These are phyloP conservation scores for Trichoderma atroviride DNA, from an alignment of 2,329 filamentous ascomycete species.

Conservation along the genomic window DNA sequence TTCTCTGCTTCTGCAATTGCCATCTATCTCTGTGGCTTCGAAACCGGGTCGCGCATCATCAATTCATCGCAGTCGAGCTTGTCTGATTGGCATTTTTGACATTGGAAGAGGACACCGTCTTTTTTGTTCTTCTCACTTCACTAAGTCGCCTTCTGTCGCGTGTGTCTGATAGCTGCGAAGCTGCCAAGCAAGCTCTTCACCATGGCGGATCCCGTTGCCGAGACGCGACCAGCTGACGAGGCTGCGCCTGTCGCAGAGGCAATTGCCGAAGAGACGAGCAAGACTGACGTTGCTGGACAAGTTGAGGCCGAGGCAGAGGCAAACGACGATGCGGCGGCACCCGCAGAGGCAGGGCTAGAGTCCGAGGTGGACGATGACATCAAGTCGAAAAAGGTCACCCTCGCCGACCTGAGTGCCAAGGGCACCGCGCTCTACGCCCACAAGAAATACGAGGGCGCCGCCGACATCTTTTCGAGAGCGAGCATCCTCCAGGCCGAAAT, in stretches of 20 bases:
- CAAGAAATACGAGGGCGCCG: conserved; percentile 83
- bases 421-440: conserved; percentile 84
- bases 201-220: conserved; percentile 33
- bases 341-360: conserved; percentile 3
- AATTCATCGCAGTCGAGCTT: conserved; percentile 5
- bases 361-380: conserved; percentile 46
- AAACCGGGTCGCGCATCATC: not conserved
- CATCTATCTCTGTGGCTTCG: not conserved
- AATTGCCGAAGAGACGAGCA: conserved; percentile 28
- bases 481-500: conserved; percentile 87
- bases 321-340: conserved; percentile 29
- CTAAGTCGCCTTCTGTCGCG: conserved; percentile 4
- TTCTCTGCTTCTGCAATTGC: conserved; percentile 4
- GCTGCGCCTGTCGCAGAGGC: conserved; percentile 35
- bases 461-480: conserved; percentile 85
- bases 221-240: conserved; percentile 31
- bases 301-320: not conserved
- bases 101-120: not conserved
- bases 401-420: conserved; percentile 77
- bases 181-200: not conserved
- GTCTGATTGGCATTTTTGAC: not conserved
- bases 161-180: not conserved
- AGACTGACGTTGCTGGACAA: not conserved
- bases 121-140: not conserved
- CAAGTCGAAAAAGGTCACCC: conserved; percentile 62